Base-by-base conservation (phyloP, 2,329 filamentous ascomycete species). In the Colletotrichum eremochloae region DNA sequence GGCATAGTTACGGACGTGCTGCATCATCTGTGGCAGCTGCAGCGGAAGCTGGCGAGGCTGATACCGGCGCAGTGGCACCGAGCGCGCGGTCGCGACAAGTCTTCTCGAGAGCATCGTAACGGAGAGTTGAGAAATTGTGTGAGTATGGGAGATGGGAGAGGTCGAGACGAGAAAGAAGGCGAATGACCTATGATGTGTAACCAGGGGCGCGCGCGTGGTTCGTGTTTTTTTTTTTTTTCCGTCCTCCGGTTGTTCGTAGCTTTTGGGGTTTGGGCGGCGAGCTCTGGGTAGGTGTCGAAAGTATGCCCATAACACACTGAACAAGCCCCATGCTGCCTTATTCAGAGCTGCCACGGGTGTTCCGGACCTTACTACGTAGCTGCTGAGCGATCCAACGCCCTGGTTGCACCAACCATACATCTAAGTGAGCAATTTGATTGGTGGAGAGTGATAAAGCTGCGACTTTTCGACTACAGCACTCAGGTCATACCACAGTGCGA, bases 1-100 rank as follows among this genome's bases (percentile, higher is more conserved):
- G 81, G 95, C 95, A 79, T 92, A 92, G 75, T 78, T 87, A 76
- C 90, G 88, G 65, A 89, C 85, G 78, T 90, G 89, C 79, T 84
- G 81, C 80, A 89, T 85, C 79, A 89, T 84, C 44, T 84, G 75
- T 12, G 87, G 86, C 63, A 89, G 83, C 78, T 85, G 79, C 67
- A 81, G 75, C 56, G 74, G 77, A 65, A 78, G 76, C 71, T 70
- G 67, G 36, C 79, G 79, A 66, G 80, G 74, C 52, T 78, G 81
- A 14, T 81, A 79, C 68, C 79, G 81, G 74, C 84, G 84, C 75
- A 86, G 79, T 44, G 85, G 82, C 79, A 81, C 80, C 76, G 84
- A 79, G 74, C 85, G 83, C 75, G 84, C 81, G 60, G 84, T 82
- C 53, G 81, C 83, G 72, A 83, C 78, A 74, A 84, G 76, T 76